Evolutionary conservation across 306 rosid genomes (phyloP).

Genomic region (Delonix regia): DNA sequence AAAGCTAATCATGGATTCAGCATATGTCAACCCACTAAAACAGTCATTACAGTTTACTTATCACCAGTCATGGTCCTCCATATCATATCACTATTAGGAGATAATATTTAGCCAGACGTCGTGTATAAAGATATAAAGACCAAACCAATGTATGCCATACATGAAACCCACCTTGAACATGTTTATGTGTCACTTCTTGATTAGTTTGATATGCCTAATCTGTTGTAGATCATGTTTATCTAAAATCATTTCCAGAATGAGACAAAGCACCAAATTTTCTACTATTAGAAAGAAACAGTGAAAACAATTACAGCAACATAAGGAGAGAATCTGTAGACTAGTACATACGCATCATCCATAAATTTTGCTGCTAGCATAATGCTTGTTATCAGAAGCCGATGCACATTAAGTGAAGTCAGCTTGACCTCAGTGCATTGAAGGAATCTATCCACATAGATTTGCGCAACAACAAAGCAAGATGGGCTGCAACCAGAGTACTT

Average conservation of each 20-base stretch:
- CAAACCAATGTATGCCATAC: neutral
- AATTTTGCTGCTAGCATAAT: slow-evolving; percentile 94
- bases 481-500: slow-evolving; percentile 97
- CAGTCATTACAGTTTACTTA: neutral
- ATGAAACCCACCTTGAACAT: neutral
- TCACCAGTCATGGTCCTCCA: neutral
- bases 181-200: neutral
- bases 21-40: neutral
- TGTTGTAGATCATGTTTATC: neutral
- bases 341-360: slow-evolving; percentile 87
- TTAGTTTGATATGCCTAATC: neutral
- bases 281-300: neutral
- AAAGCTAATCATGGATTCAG: slow-evolving; percentile 5
- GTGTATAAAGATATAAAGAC: too few relatives aligned
- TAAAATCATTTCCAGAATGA: neutral
- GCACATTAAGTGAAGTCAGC: slow-evolving; percentile 82
- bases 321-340: neutral
- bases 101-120: too few relatives aligned
- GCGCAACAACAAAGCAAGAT: slow-evolving; percentile 83
- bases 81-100: neutral
- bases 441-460: slow-evolving; percentile 80
- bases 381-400: slow-evolving; percentile 89
- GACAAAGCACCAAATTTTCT: neutral
- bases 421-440: slow-evolving; percentile 58
- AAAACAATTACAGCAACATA: neutral